Evolutionary conservation across 2,329 filamentous ascomycete species (phyloP), one percentile per base, ranked within the genome.

Genomic region (Neoscytalidium dimidiatum): DNA sequence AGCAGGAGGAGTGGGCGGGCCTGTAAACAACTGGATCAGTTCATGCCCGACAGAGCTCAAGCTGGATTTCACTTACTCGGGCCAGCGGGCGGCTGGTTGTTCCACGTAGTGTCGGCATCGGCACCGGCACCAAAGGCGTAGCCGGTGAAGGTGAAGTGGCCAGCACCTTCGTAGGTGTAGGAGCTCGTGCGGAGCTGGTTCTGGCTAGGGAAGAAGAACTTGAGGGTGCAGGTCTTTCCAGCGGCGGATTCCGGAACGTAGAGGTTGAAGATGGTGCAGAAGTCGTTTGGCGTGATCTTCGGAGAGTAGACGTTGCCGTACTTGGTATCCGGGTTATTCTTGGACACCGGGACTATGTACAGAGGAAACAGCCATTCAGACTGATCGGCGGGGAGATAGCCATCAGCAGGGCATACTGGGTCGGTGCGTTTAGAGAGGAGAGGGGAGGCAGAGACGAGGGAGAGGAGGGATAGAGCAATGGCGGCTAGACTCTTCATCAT

Each of bases 401-500:
- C 66, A 57, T 62, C 64, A 19, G 67, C 48, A 17, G 69, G 66
- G 64, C 69, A 70, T 28, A 38, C 29, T 23, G 23, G 61, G 48
- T 63, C 48, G 33, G 48, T 21, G 9, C 67, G 66, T 11, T 28
- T n/a, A 8, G 38, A 29, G 56, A 60, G 56, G 21, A 66, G 35
- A 31, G 63, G 33, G 51, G 64, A 63, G 33, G 68, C 65, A 4
- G 66, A 38, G 19, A 53, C 52, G 23, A 65, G 61, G 48, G 46
- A 29, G 19, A 57, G 62, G n/a, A 56, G 51, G 62, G 57, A 48
- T 35, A 66, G 44, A 17, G 53, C 21, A 29, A 21, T 29, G 21
- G 80, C 84, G 11, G 85, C 86, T 77, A 72, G 70, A 71, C 26
- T 41, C 66, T 62, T 65, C 66, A 41, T 71, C 60, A 64, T 69